Base-by-base conservation (phyloP, 352 stramenopile species). In the Pythium chondricola region DNA sequence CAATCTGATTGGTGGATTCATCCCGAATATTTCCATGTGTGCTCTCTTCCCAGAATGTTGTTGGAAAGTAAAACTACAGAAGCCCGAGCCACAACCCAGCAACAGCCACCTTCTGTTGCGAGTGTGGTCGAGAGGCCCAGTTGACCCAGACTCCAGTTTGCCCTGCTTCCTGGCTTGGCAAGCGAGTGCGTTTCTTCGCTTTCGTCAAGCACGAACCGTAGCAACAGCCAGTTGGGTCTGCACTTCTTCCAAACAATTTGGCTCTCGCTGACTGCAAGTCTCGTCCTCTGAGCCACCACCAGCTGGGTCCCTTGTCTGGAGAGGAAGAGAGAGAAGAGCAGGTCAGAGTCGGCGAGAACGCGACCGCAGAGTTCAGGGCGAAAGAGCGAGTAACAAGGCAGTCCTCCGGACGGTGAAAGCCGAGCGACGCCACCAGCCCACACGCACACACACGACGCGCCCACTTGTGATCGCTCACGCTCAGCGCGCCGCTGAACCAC, bases 31-130 rank as follows among this genome's bases (percentile, higher is more conserved):
- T 44, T 37, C 14, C 18, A 14, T 22, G 5, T 25, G 14, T 4
- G 22, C 36, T 43, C 31, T 44, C 55, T 63, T 63, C 55, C 39
- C 29, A 55, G 55, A 63, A 63, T 21, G 50, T 57, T 63, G 55
- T 42, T 31, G 37, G 43, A 43, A 63, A 58, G 52, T 39, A 57
- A 63, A 63, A 54, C 43, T 14, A 43, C 27, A 29, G 37, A 48
- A 47, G 26, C 35, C 35, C 45, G 35, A 18, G 9, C 46, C 46
- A 51, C 14, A 62, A 55, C 41, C 47, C 26, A 62, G 35, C 39
- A 29, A 25, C 18, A 22, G 29, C 13, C 29, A 33, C 29, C 8
- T 13, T 33, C 29, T 46, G 13, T 46, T 46, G 31, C 21, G 11
- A 26, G 21, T 25, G n/a, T 17, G 17, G 22, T 33, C 25, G 21